Base-by-base conservation (phyloP, 1,284 basidiomycete species). In the Marasmius tenuissimus region DNA sequence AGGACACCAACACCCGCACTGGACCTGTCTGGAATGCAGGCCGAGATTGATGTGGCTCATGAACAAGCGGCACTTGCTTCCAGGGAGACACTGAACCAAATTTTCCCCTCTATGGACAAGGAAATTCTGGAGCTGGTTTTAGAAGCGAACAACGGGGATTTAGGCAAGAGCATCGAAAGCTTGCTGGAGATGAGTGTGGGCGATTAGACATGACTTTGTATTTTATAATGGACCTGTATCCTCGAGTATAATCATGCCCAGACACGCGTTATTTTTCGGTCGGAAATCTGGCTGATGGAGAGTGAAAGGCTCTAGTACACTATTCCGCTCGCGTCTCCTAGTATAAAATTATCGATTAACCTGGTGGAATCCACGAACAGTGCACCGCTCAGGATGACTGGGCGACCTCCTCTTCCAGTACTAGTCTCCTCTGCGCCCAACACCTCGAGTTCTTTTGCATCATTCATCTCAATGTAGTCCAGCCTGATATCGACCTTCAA, bases 391-490 rank as follows among this genome's bases (percentile, higher is more conserved):
- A 98, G 70, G 10, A 98, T 86, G 35, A 91, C 87, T 1, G 89
- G 80, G 14, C 57, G 38, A 14, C 48, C 39, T 50, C 63, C 72
- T 14, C 37, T 49, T 10, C 52, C 59, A n/a, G 61, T 38, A 57
- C 66, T 70, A 37, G 66, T 71, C 9, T 70, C 70, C 55, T 66
- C 68, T 6, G 69, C 70, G 7, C 78, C 81, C 27, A 91, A 61
- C 3, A 83, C 76, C n/a, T 88, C 85, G 66, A 98, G 93, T 52
- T 86, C 89, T 49, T 84, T 76, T 47, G 89, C 83, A 70, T 96
- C 88, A 72, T 97, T 98, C 75, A 98, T 83, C 73, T 94, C 88
- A 65, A 99, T 78, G 72, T 98, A 98, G 72, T 98, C 94, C 63
- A 93, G 71, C 68, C 78, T 78, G 65, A 97, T 73, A 4, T 84